These are phyloP conservation scores for Echeveria elegans DNA, from an alignment of 164 flowering plant genomes.

Conservation along the genomic window DNA sequence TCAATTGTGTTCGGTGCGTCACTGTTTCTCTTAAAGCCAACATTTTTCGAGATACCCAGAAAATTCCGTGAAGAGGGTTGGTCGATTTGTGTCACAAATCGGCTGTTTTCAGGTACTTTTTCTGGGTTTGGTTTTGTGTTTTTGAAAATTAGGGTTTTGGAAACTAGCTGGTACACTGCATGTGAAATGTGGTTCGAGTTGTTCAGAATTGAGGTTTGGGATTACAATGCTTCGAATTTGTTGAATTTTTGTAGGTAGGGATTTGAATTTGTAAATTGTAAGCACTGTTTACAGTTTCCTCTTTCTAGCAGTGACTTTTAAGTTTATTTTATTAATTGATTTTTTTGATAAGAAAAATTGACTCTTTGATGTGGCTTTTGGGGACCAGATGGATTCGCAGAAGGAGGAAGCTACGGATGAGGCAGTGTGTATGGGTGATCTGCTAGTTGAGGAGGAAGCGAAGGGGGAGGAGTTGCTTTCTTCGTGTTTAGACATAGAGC, in stretches of 20 bases:
- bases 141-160: neutral
- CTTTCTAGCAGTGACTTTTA: neutral
- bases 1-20: neutral
- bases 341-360: neutral
- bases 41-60: neutral
- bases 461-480: constrained; percentile 1
- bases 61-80: neutral
- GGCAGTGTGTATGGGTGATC: neutral
- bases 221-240: neutral
- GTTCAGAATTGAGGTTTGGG: neutral
- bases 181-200: constrained; percentile 1
- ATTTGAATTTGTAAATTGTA: neutral
- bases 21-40: neutral
- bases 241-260: neutral
- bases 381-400: neutral
- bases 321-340: neutral
- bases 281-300: no score
- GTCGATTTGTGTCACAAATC: neutral
- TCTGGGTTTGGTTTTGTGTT: neutral
- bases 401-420: neutral
- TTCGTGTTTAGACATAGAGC: neutral
- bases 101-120: neutral
- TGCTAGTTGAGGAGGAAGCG: neutral
- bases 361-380: neutral
- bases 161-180: neutral